Evolutionary conservation across 1,139 yeast species (phyloP).

Genomic region (Trichomonascaceae sp.): DNA sequence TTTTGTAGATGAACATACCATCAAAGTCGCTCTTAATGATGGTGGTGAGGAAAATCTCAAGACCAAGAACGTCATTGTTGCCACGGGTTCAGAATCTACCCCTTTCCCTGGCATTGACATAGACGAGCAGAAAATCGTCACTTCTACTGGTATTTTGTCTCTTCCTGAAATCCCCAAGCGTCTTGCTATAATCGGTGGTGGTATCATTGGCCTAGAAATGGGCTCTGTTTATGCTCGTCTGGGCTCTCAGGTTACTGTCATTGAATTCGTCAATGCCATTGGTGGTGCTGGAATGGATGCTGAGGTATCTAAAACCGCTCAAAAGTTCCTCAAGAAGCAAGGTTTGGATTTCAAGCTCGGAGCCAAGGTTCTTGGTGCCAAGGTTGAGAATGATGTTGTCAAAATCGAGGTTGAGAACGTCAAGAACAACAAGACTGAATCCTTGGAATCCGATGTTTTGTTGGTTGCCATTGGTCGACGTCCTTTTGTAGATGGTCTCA

Average conservation of each 20-base stretch:
- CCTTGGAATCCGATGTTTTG: conserved; percentile 77
- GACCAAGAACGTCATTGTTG: conserved; percentile 87
- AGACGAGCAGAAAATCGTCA: conserved; percentile 95
- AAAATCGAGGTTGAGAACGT: conserved; percentile 84
- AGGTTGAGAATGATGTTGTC: conserved; percentile 88
- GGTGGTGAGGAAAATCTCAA: conserved; percentile 69
- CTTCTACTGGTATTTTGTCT: conserved; percentile 87
- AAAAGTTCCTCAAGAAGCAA: conserved; percentile 87
- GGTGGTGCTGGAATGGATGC: conserved; percentile 96
- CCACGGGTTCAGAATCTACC: conserved; percentile 97
- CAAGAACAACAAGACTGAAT: conserved; percentile 76
- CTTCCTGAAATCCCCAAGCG: conserved; percentile 88
- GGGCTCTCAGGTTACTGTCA: conserved; percentile 90
- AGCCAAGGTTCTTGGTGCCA: conserved; percentile 84
- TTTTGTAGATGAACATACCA: conserved; percentile 71
- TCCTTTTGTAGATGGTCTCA: conserved; percentile 88
- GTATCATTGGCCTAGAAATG: conserved; percentile 99
- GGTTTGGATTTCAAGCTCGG: conserved; percentile 90
- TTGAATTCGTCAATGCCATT: conserved; percentile 84
- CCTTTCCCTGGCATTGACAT: conserved; percentile 98
- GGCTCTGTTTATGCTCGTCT: conserved; percentile 96
- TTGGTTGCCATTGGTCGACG: conserved; percentile 98
- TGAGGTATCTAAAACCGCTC: conserved; percentile 86
- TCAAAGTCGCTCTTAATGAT: conserved; percentile 80
- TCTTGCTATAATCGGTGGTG: conserved; percentile 95